Conservation (phyloP, 2,329 filamentous ascomycete genomes). For the Escovopsis sp. region DNA sequence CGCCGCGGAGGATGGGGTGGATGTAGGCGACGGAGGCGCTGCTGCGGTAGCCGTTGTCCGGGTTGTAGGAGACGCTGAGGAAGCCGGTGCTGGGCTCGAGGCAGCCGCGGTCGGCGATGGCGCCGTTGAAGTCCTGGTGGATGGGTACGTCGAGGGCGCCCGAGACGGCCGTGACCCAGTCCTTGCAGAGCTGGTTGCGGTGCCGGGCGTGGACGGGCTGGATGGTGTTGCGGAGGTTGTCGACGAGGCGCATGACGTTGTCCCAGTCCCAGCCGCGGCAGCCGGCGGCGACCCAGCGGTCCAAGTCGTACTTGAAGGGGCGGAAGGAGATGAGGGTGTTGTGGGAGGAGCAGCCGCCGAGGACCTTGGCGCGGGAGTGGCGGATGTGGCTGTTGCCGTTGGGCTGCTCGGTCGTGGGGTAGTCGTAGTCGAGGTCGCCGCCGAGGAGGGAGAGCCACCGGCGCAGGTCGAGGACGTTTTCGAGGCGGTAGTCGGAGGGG, state of each 20-base stretch:
- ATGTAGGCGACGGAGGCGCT: conserved; percentile 86
- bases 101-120: conserved; percentile 59
- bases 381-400: conserved; percentile 86
- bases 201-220: conserved; percentile 76
- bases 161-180: conserved; percentile 75
- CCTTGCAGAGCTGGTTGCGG: conserved; percentile 79
- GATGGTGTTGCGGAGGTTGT: conserved; percentile 78
- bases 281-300: conserved; percentile 69
- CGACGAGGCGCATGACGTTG: conserved; percentile 64
- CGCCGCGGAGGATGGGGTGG: conserved; percentile 72
- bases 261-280: conserved; percentile 79
- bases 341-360: conserved; percentile 85
- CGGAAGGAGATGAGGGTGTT: conserved; percentile 90
- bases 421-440: conserved; percentile 82
- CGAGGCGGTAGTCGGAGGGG: conserved; percentile 77
- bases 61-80: conserved; percentile 84
- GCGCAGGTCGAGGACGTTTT: conserved; percentile 71
- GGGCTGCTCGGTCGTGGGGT: conserved; percentile 76
- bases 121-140: conserved; percentile 72
- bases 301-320: conserved; percentile 76
- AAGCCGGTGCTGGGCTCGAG: conserved; percentile 70
- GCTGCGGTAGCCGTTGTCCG: conserved; percentile 69
- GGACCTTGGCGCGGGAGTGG: conserved; percentile 81
- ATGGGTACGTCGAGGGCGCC: conserved; percentile 66
- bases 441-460: conserved; percentile 77